Percentiles rank a stretch among this genome's conserved stretches.
phyloP scores from a whole-genome alignment of 352 stramenopile species.

The Globisporangium megalacanthum region DNA sequence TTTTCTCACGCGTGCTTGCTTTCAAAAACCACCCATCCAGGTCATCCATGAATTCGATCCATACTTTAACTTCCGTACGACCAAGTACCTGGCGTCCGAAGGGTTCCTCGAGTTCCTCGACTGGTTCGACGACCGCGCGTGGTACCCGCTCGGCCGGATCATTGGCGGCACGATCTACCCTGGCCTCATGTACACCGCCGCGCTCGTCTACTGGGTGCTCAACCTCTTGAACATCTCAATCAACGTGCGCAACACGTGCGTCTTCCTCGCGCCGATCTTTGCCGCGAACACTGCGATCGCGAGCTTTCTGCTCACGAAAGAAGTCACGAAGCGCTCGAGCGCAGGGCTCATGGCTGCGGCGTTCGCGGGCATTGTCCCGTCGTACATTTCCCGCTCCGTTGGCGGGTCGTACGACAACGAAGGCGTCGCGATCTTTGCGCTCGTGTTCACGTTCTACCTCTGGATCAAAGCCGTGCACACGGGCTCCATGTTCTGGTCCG shows the following conservation, averaged over 20 bases:
- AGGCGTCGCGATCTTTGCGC: slow-evolving; percentile 96
- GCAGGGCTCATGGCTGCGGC: slow-evolving; percentile 85
- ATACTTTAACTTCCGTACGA: slow-evolving; percentile 99
- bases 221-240: slow-evolving; percentile 52
- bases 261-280: slow-evolving; percentile 89
- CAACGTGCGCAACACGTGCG: slow-evolving; percentile 83
- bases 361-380: slow-evolving; percentile 93
- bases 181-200: slow-evolving; percentile 86
- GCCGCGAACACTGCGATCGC: slow-evolving; percentile 78
- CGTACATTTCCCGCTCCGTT: slow-evolving; percentile 96
- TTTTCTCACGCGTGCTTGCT: too few relatives aligned
- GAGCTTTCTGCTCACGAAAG: slow-evolving; percentile 80
- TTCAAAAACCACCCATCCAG: slow-evolving; percentile 12
- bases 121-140: slow-evolving; percentile 98
- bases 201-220: slow-evolving; percentile 72
- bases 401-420: slow-evolving; percentile 99
- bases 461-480: slow-evolving; percentile 90
- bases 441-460: slow-evolving; percentile 96
- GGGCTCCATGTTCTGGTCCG: slow-evolving; percentile 71
- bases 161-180: slow-evolving; percentile 93
- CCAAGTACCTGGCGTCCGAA: slow-evolving; percentile 91
- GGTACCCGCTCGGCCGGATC: slow-evolving; percentile 91
- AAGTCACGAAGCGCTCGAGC: slow-evolving; percentile 58
- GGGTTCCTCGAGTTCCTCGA: slow-evolving; percentile 92
- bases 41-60: slow-evolving; percentile 93